phyloP scores from a whole-genome alignment of 352 stramenopile genomes.

The Globisporangium parvum region DNA sequence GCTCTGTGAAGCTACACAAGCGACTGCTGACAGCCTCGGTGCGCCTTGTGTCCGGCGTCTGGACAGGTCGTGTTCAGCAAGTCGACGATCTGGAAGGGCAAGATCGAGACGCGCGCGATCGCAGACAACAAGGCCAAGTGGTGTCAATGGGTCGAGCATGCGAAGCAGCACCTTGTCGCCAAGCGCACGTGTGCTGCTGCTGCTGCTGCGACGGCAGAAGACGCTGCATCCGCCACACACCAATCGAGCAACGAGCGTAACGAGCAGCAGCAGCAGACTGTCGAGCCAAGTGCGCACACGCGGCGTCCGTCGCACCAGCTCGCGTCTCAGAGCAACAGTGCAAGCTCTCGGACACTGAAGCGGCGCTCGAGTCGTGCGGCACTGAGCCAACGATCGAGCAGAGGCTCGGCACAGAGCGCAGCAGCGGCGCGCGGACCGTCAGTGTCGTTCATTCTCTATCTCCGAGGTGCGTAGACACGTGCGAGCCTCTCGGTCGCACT shows the following conservation, averaged over 20 bases:
- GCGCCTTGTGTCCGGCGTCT: neutral
- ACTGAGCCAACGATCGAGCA: conserved; percentile 4
- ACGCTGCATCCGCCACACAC: neutral
- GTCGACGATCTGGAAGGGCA: conserved; percentile 81
- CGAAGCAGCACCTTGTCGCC: conserved; percentile 37
- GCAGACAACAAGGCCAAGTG: conserved; percentile 73
- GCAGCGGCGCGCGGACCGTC: conserved; percentile 1
- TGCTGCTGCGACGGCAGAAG: too few species aligned
- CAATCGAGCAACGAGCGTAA: neutral
- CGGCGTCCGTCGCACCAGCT: neutral
- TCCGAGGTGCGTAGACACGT: conserved; percentile 16
- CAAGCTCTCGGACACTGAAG: neutral
- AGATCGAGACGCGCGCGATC: conserved; percentile 68
- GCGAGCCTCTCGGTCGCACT: neutral
- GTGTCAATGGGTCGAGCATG: conserved; percentile 58
- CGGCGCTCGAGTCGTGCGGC: conserved; percentile 10
- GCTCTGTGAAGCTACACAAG: neutral
- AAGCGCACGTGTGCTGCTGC: neutral
- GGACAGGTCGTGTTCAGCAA: conserved; percentile 74
- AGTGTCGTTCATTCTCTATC: conserved; percentile 14
- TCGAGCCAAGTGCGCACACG: neutral
- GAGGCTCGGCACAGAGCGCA: neutral
- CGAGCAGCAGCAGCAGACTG: neutral
- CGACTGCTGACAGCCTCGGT: conserved; percentile 1
- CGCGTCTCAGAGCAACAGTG: neutral